Percentiles rank a stretch among this genome's conserved stretches.
These are phyloP conservation scores for Talaromyces sp. DNA, from an alignment of 2,329 filamentous ascomycete species.

Conservation along the genomic window DNA sequence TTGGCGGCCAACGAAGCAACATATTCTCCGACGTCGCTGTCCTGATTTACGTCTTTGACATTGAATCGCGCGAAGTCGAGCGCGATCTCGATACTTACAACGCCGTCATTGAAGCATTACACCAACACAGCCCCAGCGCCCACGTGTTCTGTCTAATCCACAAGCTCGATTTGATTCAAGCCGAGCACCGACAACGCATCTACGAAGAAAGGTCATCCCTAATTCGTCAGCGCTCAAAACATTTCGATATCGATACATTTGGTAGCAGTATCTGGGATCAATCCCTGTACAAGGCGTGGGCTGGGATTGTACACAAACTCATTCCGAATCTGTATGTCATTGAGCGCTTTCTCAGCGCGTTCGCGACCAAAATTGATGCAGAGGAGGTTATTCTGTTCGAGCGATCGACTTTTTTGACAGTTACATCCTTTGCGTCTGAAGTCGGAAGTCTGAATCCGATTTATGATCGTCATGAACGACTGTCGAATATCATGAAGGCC, in stretches of 20 bases:
- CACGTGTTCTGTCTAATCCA: constrained; percentile 94
- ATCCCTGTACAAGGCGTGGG: constrained; percentile 96
- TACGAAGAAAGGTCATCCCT: constrained; percentile 78
- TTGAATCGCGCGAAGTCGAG: constrained; percentile 90
- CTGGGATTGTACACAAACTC: constrained; percentile 92
- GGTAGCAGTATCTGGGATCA: constrained; percentile 98
- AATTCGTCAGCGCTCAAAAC: constrained; percentile 68
- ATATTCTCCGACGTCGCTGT: constrained; percentile 96
- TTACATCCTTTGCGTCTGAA: constrained; percentile 81
- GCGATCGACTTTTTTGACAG: constrained; percentile 89
- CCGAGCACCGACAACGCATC: constrained; percentile 69
- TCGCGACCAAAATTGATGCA: constrained; percentile 82
- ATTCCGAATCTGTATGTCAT: constrained; percentile 91
- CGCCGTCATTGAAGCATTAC: constrained; percentile 79
- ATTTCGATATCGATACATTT: constrained; percentile 77
- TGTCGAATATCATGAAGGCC: constrained; percentile 96
- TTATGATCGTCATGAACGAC: constrained; percentile 85
- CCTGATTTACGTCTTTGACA: constrained; percentile 98
- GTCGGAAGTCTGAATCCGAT: constrained; percentile 77
- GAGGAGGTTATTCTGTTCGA: constrained; percentile 94
- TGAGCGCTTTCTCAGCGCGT: constrained; percentile 73
- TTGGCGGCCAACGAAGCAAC: constrained; percentile 89
- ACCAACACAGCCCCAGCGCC: constrained; percentile 74
- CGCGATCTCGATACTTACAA: constrained; percentile 89
- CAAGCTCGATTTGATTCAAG: constrained; percentile 96